phyloP scores from a whole-genome alignment of 768 basidiomycete species.

The Tremella yokohamensis region DNA sequence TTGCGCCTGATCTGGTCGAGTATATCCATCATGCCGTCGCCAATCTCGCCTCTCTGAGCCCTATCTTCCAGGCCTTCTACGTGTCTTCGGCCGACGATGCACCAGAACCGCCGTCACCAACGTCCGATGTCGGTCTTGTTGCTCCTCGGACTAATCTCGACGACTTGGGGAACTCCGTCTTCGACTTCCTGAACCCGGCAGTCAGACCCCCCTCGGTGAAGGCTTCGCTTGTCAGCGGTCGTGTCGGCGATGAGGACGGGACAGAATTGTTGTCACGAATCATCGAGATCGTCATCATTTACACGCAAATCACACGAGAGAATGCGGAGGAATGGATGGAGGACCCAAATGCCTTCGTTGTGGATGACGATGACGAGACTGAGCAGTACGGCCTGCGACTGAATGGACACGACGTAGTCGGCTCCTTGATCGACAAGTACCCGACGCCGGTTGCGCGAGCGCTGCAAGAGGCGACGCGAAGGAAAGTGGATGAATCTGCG shows the following conservation, averaged over 20 bases:
- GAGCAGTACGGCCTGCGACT: constrained; percentile 75
- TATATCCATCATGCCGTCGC: constrained; percentile 25
- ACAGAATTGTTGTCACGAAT: constrained; percentile 26
- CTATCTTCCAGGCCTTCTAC: constrained; percentile 50
- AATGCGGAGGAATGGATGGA: constrained; percentile 88
- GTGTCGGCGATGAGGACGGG: constrained; percentile 11
- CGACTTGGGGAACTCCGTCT: constrained; percentile 69
- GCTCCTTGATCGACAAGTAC: constrained; percentile 52
- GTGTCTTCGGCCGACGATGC: constrained; percentile 49
- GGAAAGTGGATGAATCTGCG: constrained; percentile 54
- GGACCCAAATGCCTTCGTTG: constrained; percentile 86
- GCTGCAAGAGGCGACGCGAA: constrained; percentile 60
- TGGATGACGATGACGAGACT: constrained; percentile 90
- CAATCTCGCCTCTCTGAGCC: constrained; percentile 62
- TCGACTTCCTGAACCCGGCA: constrained; percentile 72
- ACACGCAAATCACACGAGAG: constrained; percentile 81
- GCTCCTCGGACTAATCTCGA: constrained; percentile 62
- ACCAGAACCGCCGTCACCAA: constrained; percentile 58
- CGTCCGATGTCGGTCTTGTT: constrained; percentile 52
- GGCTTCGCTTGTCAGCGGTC: constrained; percentile 59
- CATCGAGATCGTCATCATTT: constrained; percentile 58
- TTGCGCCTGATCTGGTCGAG: not conserved
- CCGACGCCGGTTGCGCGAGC: constrained; percentile 45
- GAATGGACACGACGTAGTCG: constrained; percentile 76
- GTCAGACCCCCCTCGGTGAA: constrained; percentile 62